These are phyloP conservation scores for Prillingera fragicola DNA, from an alignment of 1,284 basidiomycete species.

Conservation along the genomic window DNA sequence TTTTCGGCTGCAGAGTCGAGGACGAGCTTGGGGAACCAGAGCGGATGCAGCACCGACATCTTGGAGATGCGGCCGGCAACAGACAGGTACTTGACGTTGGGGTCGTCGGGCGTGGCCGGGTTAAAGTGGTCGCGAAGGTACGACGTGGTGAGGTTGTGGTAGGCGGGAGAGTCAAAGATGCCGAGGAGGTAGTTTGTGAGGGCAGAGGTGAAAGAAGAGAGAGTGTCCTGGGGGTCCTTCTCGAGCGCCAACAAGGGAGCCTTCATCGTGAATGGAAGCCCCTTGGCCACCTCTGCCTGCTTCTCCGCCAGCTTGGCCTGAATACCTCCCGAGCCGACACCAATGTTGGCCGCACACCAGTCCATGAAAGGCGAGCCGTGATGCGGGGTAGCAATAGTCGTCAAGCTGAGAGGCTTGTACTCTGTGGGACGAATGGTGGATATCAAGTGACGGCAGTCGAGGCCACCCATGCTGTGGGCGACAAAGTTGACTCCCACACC, in stretches of 20 bases:
- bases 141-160: constrained; percentile 83
- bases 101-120: constrained; percentile 78
- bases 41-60: constrained; percentile 78
- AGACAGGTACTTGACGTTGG: constrained; percentile 82
- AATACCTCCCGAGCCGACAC: constrained; percentile 62
- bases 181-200: constrained; percentile 83
- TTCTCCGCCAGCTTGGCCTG: constrained; percentile 28
- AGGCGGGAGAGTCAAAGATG: constrained; percentile 92
- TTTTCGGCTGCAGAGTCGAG: constrained; percentile 62
- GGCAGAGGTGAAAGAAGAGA: constrained; percentile 37
- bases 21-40: constrained; percentile 94
- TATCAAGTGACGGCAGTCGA: constrained; percentile 90
- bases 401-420: constrained; percentile 82
- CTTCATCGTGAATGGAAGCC: constrained; percentile 51
- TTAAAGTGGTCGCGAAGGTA: constrained; percentile 87
- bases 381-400: constrained; percentile 89
- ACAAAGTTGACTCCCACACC: constrained; percentile 82
- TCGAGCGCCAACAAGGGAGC: constrained; percentile 49
- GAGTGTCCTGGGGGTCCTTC: constrained; percentile 16
- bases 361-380: constrained; percentile 98
- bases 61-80: constrained; percentile 71
- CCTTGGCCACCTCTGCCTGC: constrained; percentile 27
- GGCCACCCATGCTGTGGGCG: constrained; percentile 89
- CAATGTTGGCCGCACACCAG: constrained; percentile 90
- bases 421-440: constrained; percentile 73